These are phyloP conservation scores for Lentinus brumalis DNA, from an alignment of 768 basidiomycete species.

Conservation along the genomic window DNA sequence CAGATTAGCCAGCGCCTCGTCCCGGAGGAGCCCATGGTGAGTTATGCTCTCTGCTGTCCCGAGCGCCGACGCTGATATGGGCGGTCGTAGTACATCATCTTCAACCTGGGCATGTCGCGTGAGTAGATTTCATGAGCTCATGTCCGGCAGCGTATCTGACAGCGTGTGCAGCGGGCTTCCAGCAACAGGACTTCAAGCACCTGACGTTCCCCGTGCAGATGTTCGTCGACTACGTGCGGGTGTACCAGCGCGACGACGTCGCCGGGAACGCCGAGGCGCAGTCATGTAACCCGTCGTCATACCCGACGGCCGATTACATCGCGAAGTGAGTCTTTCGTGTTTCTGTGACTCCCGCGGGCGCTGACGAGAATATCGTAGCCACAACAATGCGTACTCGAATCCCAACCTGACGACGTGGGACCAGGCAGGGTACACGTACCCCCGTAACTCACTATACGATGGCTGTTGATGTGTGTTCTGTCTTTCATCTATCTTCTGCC, in stretches of 20 bases:
- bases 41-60: constrained; percentile 22
- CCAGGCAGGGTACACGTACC: constrained; percentile 73
- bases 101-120: constrained; percentile 84
- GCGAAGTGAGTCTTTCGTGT: constrained; percentile 42
- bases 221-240: constrained; percentile 88
- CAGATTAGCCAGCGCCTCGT: constrained; percentile 67
- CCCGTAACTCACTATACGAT: constrained; percentile 55
- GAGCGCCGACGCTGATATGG: constrained; percentile 5
- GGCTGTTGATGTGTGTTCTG: constrained; percentile 33
- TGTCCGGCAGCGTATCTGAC: neutral
- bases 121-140: constrained; percentile 22
- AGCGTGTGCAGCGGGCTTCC: constrained; percentile 56
- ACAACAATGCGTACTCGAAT: constrained; percentile 67
- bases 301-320: constrained; percentile 85
- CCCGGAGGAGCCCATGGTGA: constrained; percentile 92
- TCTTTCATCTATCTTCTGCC: neutral
- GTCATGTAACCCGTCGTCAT: constrained; percentile 76
- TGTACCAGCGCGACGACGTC: constrained; percentile 80
- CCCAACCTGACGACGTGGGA: constrained; percentile 88
- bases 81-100: constrained; percentile 59
- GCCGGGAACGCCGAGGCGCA: constrained; percentile 45
- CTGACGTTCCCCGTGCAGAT: constrained; percentile 78
- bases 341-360: neutral
- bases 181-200: constrained; percentile 67
- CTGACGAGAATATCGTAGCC: constrained; percentile 26